phyloP scores from a whole-genome alignment of 2,329 filamentous ascomycete species.

The Scleromitrula shiraiana region DNA sequence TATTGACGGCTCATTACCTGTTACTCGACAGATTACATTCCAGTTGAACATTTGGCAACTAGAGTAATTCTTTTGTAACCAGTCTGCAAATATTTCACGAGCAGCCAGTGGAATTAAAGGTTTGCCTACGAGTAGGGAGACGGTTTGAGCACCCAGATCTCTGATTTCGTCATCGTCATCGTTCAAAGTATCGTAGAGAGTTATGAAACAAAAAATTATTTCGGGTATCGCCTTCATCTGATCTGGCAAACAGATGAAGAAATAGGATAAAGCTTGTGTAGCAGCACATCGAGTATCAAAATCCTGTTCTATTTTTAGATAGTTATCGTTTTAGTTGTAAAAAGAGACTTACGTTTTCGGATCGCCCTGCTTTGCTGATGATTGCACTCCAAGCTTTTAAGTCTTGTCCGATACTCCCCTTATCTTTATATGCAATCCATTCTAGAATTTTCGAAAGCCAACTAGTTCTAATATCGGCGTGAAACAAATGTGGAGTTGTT shows the following conservation, averaged over 20 bases:
- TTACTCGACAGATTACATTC: constrained; percentile 18
- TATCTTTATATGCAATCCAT: not conserved
- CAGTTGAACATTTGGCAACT: constrained; percentile 3
- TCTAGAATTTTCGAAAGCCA: constrained; percentile 27
- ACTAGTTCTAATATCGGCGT: constrained; percentile 41
- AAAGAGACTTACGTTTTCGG: constrained; percentile 38
- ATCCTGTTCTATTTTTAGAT: constrained; percentile 34
- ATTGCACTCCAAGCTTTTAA: constrained; percentile 40
- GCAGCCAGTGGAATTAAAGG: constrained; percentile 30
- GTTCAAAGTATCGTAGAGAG: constrained; percentile 68
- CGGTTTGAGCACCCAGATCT: constrained; percentile 34
- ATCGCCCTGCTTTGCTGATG: constrained; percentile 40
- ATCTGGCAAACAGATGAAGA: constrained; percentile 22
- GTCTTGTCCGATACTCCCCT: constrained; percentile 17
- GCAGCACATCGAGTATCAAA: constrained; percentile 60
- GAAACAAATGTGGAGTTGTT: constrained; percentile 33
- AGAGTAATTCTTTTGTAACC: constrained; percentile 10
- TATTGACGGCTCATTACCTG: constrained; percentile 11
- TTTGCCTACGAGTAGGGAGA: constrained; percentile 37
- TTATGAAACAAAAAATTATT: constrained; percentile 49
- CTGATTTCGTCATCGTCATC: constrained; percentile 92
- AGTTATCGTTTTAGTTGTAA: not conserved
- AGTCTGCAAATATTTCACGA: constrained; percentile 9
- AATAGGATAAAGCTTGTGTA: constrained; percentile 48
- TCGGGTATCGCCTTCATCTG: not conserved